Percentiles rank a stretch among this genome's conserved stretches.
Evolutionary conservation across 352 stramenopile genomes (phyloP).

Genomic region (Phytopythium chamaehyphon): DNA sequence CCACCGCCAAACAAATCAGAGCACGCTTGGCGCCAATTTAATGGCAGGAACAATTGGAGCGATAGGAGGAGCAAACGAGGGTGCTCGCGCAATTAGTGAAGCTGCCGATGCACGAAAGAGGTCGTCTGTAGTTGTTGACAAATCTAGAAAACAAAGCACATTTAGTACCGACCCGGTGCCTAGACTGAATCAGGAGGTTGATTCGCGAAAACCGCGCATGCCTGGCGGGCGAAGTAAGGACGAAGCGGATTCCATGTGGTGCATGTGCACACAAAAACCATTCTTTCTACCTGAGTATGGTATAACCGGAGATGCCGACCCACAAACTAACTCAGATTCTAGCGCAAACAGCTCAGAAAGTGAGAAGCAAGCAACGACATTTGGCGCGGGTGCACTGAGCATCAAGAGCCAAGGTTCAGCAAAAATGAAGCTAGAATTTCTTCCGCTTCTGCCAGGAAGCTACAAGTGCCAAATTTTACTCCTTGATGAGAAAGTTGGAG

Average conservation of each 20-base stretch:
- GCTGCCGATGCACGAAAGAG: no score
- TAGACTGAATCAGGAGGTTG: not conserved
- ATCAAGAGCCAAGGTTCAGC: constrained; percentile 52
- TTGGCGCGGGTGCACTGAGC: not conserved
- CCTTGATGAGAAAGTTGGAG: constrained; percentile 89
- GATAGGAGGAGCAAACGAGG: not conserved
- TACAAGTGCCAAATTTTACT: constrained; percentile 91
- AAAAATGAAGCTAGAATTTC: constrained; percentile 84
- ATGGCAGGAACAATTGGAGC: not conserved
- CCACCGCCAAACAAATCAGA: constrained; percentile 6
- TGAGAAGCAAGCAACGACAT: constrained; percentile 1
- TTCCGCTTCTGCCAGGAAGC: constrained; percentile 83
- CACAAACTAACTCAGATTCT: not conserved
- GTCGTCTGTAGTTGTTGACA: no score
- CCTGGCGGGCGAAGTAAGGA: constrained; percentile 5
- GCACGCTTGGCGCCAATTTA: not conserved
- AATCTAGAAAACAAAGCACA: no score
- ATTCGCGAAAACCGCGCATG: not conserved
- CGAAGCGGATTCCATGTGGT: constrained; percentile 55
- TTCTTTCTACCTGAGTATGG: constrained; percentile 75
- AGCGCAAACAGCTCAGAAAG: not conserved
- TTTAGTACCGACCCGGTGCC: no score
- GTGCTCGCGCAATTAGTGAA: no score
- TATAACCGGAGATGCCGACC: constrained; percentile 13
- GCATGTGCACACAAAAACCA: constrained; percentile 54